Evolutionary conservation across 345 rosid genomes (phyloP).

Genomic region (Angophora floribunda): DNA sequence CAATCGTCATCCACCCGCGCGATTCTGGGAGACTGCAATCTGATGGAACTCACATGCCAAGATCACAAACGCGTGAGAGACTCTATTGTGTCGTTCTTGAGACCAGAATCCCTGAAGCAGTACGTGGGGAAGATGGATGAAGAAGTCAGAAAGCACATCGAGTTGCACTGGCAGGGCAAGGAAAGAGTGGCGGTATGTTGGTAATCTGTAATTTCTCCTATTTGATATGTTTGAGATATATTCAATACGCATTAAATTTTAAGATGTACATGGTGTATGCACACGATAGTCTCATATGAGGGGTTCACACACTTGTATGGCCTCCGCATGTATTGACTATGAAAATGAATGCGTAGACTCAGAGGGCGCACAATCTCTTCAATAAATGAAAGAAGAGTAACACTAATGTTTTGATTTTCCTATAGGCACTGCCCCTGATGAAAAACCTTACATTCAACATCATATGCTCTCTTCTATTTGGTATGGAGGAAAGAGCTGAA

Average conservation of each 20-base stretch:
- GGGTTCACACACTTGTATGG: background rate
- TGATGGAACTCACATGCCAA: constrained; percentile 22
- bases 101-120: constrained; percentile 47
- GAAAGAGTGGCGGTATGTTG: constrained; percentile 17
- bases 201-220: background rate
- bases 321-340: background rate
- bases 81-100: constrained; percentile 32
- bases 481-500: constrained; percentile 19
- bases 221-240: background rate
- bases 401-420: background rate
- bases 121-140: constrained; percentile 41
- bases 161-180: constrained; percentile 35
- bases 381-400: background rate
- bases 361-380: background rate
- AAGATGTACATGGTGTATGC: too few relatives aligned
- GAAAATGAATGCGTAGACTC: background rate
- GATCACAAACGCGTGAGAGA: constrained; percentile 41
- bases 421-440: constrained; percentile 41
- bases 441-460: constrained; percentile 48
- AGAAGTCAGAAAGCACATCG: constrained; percentile 35
- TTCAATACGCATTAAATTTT: too few relatives aligned
- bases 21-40: constrained; percentile 24
- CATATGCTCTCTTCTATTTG: constrained; percentile 34
- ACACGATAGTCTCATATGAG: background rate
- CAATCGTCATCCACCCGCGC: constrained; percentile 15